Conservation (phyloP, 1,139 yeast species). For the Sporopachydermia cereana region DNA sequence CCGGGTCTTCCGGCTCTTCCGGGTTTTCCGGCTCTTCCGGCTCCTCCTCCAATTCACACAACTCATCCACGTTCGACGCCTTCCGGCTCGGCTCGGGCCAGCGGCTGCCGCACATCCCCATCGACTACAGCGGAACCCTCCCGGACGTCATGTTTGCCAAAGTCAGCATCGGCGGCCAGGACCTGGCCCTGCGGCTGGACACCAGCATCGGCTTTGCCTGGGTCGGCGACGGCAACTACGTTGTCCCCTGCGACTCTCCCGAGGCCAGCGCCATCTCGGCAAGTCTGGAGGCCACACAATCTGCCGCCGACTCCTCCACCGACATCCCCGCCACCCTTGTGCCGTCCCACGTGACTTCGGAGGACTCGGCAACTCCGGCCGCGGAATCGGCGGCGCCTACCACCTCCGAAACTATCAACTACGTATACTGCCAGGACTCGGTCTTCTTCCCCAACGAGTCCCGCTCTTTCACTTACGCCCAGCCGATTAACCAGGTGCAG, state of each 20-base stretch:
- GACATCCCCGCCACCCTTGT: not conserved
- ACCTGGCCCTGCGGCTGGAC: not conserved
- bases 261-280: not conserved
- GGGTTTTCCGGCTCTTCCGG: not conserved
- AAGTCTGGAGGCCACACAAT: not conserved
- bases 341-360: not conserved
- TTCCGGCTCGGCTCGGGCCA: not conserved
- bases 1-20: not conserved
- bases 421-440: not conserved
- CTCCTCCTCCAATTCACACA: not conserved
- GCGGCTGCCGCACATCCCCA: not conserved
- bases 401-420: not conserved
- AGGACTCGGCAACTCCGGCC: not conserved
- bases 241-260: not conserved
- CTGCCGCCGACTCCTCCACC: not conserved
- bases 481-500: not conserved
- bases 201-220: constrained; percentile 1
- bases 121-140: not conserved
- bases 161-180: not conserved
- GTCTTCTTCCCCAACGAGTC: not conserved
- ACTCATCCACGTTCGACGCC: no score
- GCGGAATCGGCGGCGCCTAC: not conserved
- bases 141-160: not conserved
- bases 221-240: constrained; percentile 1
- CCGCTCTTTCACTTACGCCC: not conserved